Base-by-base conservation (phyloP, 1,284 basidiomycete species). In the Phylloboletellus chloephorus region DNA sequence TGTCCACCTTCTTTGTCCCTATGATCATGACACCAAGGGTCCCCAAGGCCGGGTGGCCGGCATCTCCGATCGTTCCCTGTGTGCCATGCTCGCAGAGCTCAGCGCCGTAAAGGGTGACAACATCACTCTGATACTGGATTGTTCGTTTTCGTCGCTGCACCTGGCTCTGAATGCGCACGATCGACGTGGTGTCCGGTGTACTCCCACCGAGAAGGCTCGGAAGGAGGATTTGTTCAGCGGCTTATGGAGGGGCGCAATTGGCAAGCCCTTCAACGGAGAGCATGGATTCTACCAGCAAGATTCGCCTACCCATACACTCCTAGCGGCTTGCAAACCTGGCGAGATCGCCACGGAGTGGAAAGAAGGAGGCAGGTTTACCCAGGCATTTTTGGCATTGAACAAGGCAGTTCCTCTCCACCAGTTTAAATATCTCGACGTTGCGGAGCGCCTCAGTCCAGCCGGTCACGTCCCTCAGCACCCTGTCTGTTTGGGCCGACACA, bases 31-130 rank as follows among this genome's bases (percentile, higher is more conserved):
- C 44, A 71, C 68, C 12, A 73, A 67, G 47, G 52, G 57, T 16
- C 49, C 63, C 8, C 63, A 69, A 37, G 72, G 75, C 3, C 62
- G 75, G 7, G 59, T 77, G 43, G 68, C 73, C 12, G 81, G 80
- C 10, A 78, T 83, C 45, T 79, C 78, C 32, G 79, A 82, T 58
- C 72, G 76, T 37, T 79, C 79, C 15, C 63, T 83, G 41, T 67
- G 69, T 31, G 71, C 76, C 19, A 73, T 83, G 67, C 59, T 83
- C 13, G 52, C 54, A 35, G 74, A 79, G 41, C 68, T 83, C 31
- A 65, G 68, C 13, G 58, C 60, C 16, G 62, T 59, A 26, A 84
- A 84, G 51, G 81, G 80, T 20, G 66, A 82, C 54, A 83, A 83
- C 46, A 76, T 83, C 55, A 78, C 79, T 3, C 58, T 83, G 37